Evolutionary conservation across 495 filamentous ascomycete genomes (phyloP), one percentile per base, ranked within the genome.

Genomic region (Tuber melanosporum): DNA sequence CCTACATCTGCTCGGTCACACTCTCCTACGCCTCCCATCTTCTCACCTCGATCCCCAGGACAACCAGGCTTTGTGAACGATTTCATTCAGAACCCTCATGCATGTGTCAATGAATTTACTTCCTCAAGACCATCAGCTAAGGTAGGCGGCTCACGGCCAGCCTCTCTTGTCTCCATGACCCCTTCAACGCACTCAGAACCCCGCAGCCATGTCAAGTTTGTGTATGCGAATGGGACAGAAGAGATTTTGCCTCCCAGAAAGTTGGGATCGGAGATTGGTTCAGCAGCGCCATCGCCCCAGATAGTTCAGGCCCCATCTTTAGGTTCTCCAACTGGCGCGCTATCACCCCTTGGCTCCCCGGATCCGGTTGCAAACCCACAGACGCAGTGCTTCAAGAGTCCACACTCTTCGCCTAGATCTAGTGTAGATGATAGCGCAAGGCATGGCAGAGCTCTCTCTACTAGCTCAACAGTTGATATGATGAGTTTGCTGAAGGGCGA

Each of bases 211-310:
- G 82, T 83, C 46, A 82, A 80, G 75, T 83, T 83, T 70, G 79
- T 83, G 36, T 83, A 83, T 78, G 82, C 82, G 49, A 83, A 83
- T 71, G 82, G 82, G 66, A 73, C 79, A 9, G 82, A 83, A 73
- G 82, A 83, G 75, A 74, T 83, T 39, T 66, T 83, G 45, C 78
- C 77, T 22, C 79, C 82, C 14, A 73, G 82, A 72, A 73, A 75
- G 44, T 77, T 78, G 70, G 71, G 72, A 52, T 83, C 81, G 5
- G 81, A 83, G 72, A 71, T 49, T 75, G 74, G 81, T 15, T 83
- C 81, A 19, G 71, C 62, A 36, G 12, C 73, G 20, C 77, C 77
- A 52, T 83, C 81, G 39, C 76, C 82, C 19, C 74, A 77, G 57
- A 42, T 77, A 26, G 36, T 10, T 57, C 71, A 74, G 71, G 76